These are phyloP conservation scores for Melampsora abietis-canadensis DNA, from an alignment of 1,284 basidiomycete genomes.

Conservation along the genomic window DNA sequence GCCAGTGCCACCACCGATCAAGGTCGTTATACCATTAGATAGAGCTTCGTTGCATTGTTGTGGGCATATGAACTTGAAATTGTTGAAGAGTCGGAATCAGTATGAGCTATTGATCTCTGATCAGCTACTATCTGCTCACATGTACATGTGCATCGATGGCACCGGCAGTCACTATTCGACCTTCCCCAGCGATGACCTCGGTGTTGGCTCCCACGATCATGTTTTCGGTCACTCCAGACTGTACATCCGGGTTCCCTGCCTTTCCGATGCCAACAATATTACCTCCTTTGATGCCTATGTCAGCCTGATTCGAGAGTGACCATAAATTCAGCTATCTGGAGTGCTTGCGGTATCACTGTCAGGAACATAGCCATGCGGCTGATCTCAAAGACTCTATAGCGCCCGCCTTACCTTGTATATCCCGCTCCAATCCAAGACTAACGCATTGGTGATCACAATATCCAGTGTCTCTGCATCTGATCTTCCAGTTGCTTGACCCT, in stretches of 20 bases:
- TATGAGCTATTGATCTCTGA: background rate
- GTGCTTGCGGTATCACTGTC: background rate
- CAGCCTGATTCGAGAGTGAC: constrained; percentile 63
- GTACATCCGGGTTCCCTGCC: constrained; percentile 92
- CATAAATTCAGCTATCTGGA: constrained; percentile 32
- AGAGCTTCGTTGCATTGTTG: constrained; percentile 70
- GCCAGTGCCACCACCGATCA: constrained; percentile 66
- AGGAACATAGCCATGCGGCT: background rate
- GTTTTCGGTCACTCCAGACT: constrained; percentile 71
- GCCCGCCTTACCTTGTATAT: constrained; percentile 74
- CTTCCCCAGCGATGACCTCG: constrained; percentile 92
- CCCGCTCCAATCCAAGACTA: constrained; percentile 91
- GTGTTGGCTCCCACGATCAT: constrained; percentile 83
- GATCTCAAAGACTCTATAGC: background rate
- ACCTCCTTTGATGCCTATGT: constrained; percentile 87
- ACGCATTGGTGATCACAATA: constrained; percentile 87
- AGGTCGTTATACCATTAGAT: constrained; percentile 51
- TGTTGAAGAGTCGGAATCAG: background rate
- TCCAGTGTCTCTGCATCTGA: constrained; percentile 72
- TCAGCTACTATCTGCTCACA: constrained; percentile 36
- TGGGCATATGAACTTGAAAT: constrained; percentile 74
- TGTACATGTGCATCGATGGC: constrained; percentile 88
- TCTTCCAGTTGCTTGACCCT: constrained; percentile 77
- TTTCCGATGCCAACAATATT: constrained; percentile 86
- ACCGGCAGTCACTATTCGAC: constrained; percentile 88